These are phyloP conservation scores for Cubamyces lactineus DNA, from an alignment of 768 basidiomycete species.

Conservation along the genomic window DNA sequence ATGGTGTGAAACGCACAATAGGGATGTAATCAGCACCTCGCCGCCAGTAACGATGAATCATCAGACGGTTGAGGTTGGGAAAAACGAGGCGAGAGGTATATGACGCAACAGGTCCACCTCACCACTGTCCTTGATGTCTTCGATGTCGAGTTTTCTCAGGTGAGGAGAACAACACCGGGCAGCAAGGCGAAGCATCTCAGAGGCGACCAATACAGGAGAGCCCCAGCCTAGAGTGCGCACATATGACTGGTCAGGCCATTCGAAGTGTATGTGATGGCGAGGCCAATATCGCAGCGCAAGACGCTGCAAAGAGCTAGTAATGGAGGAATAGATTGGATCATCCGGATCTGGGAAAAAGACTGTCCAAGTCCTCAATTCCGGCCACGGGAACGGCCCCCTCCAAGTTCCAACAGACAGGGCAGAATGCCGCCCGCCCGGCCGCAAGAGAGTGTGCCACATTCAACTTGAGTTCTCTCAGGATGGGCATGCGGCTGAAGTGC, in stretches of 20 bases:
- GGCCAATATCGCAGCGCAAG: conserved; percentile 6
- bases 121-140: neutral
- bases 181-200: neutral
- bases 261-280: neutral
- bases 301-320: neutral
- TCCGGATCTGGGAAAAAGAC: neutral
- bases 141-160: conserved; percentile 1
- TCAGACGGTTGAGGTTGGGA: neutral
- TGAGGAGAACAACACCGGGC: neutral
- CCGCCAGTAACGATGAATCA: neutral
- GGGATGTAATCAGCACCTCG: neutral
- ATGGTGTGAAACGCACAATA: neutral
- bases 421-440: neutral
- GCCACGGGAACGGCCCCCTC: neutral
- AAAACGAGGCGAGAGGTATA: neutral
- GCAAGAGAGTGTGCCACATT: neutral
- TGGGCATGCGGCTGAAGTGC: neutral
- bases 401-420: neutral
- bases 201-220: neutral
- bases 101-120: neutral
- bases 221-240: neutral
- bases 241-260: neutral
- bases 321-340: conserved; percentile 1
- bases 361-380: neutral
- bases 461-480: neutral